Evolutionary conservation across 2,329 filamentous ascomycete species (phyloP), one percentile per base, ranked within the genome.

Genomic region (Neofusicoccum umdonicola): DNA sequence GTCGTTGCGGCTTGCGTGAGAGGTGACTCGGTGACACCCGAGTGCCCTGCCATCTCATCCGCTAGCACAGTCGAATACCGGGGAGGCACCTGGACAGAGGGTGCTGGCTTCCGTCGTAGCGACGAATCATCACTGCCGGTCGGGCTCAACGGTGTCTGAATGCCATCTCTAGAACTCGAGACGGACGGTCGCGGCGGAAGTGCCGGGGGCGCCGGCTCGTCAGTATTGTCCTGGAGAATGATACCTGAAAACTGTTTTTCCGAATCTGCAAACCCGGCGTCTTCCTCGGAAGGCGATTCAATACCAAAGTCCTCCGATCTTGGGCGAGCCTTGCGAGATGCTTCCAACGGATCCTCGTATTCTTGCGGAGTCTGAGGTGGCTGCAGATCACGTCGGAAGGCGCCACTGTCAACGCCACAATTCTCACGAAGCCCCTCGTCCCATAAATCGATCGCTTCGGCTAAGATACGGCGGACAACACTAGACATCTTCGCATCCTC

Each of bases 401-500:
- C 70, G n/a, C 69, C 67, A 7, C 67, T 68, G 9, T 75, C 72
- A 48, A 81, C 72, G 34, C 73, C 73, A 67, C 81, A 81, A 8
- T 76, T 78, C 37, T 79, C 73, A 13, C 78, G 72, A 8, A 84
- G 71, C 7, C 77, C 78, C 19, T 80, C 68, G 2, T 76, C 69
- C 82, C 83, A 82, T 68, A 78, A 68, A 12, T 79, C 74, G 44
- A 85, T 79, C 2, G 82, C 81, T 41, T 80, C 77, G 48, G 80
- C 77, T 15, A 86, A 71, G 4, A 86, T 77, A 12, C 79, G 78
- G 19, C 80, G 76, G n/a, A 85, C 75, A 15, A 84, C 80, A 1
- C 77, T 79, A 3, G 82, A 83, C 71, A 84, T 80, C 68, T 83
- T 84, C 0, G 81, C 82, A 67, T 86, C 84, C 66, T 84, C 81